Conservation (phyloP, 139 green algal genomes). For the Coccomyxa sp. region DNA sequence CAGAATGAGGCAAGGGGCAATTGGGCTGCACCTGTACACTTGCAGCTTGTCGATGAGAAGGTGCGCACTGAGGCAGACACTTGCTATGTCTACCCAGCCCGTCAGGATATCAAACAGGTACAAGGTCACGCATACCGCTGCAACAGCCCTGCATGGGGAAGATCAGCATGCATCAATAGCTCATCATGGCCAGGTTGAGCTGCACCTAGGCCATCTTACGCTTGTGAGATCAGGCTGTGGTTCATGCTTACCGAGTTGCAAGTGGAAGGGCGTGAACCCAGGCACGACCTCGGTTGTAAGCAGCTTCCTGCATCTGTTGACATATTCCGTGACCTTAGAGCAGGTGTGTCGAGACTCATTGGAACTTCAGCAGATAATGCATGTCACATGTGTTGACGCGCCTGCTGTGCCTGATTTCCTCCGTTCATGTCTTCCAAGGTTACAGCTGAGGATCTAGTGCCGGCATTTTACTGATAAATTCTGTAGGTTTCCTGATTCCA, state of each 20-base stretch:
- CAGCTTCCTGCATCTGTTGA: too few species aligned
- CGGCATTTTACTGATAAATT: too few species aligned
- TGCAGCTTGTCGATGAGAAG: constrained; percentile 1
- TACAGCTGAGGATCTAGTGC: too few species aligned
- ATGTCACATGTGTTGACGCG: too few species aligned
- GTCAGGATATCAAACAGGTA: constrained; percentile 11
- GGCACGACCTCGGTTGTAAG: too few species aligned
- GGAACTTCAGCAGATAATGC: too few species aligned
- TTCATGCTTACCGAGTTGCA: not conserved
- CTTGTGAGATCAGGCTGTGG: not conserved
- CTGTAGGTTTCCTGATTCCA: too few species aligned
- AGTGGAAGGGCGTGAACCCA: not conserved
- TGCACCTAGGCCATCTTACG: not conserved
- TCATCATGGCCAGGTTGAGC: not conserved
- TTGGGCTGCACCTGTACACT: not conserved
- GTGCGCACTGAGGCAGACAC: constrained; percentile 11
- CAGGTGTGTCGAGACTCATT: too few species aligned
- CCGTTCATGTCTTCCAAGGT: too few species aligned
- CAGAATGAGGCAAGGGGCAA: not conserved
- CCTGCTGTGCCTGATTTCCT: too few species aligned
- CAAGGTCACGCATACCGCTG: constrained; percentile 7
- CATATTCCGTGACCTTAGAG: too few species aligned
- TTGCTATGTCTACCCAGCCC: constrained; percentile 9
- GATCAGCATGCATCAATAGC: not conserved
- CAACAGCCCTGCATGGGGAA: constrained; percentile 15